Base-by-base conservation (phyloP, 2,329 filamentous ascomycete genomes). In the Colletotrichum sp. region DNA sequence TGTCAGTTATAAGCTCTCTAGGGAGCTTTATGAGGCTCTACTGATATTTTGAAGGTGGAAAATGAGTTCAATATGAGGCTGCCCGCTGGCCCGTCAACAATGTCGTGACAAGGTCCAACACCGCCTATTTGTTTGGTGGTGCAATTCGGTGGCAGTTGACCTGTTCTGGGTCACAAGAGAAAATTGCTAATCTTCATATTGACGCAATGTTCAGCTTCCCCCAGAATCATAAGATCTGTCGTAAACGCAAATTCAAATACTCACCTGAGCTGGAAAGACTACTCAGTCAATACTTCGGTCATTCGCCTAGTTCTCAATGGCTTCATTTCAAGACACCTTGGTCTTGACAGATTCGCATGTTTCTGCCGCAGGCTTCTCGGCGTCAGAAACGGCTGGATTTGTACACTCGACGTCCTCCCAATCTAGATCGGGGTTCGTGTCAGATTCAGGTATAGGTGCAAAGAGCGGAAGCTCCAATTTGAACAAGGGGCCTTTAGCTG, bases 251-350 rank as follows among this genome's bases (percentile, higher is more conserved):
- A 44, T n/a, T 44, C 18, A 44, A n/a, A 44, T 44, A 44, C 18
- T 44, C 9, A 44, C 39, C 39, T 44, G 8, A n/a, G 18, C 9
- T n/a, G 39, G 8, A 44, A n/a, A n/a, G 39, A 10, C 3, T n/a
- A n/a, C 39, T 44, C 9, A 1, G 16, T 44, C 39, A 44, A n/a
- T n/a, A 6, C 39, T n/a, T 44, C 18, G 39, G 16, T 6, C 39
- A n/a, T 44, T 44, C 8, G 18, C 18, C 0, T 10, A 3, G 39
- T 44, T n/a, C 0, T n/a, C 3, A n/a, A n/a, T 44, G 18, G 39
- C 39, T n/a, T 44, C 18, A 44, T 44, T 0, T 1, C 8, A 44
- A 44, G 39, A 0, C 18, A 0, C 8, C 39, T 44, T 44, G 39
- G 39, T 9, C 39, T 44, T 44, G 8, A 44, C 18, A 44, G 3